Base-by-base conservation (phyloP, 2,329 filamentous ascomycete genomes). In the Cladosporium sp. region DNA sequence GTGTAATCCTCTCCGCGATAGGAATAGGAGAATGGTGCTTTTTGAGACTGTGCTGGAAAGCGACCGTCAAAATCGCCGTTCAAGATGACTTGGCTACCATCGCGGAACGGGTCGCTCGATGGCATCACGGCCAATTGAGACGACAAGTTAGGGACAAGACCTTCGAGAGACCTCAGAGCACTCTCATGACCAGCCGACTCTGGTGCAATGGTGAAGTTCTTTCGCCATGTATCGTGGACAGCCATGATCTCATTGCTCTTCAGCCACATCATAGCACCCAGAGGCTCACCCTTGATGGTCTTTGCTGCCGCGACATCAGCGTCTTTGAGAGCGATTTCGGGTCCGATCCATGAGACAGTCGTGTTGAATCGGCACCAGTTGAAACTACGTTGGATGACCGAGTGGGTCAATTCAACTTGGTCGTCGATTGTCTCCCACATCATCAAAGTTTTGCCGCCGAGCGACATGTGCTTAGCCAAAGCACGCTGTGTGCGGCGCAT, bases 311-410 rank as follows among this genome's bases (percentile, higher is more conserved):
- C 64, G 19, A 56, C 54, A 27, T 69, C 69, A 8, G 67, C 64
- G 56, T 75, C 62, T 3, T 57, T 56, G 15, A 76, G 56, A 6
- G 73, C 67, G 20, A 62, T 55, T 39, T 64, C 52, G 1, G 66
- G 53, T 4, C 71, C 72, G 43, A 75, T 73, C 71, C 72, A 77
- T 5, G 67, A 63, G 6, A 75, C 61, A 4, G 66, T 68, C 52
- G 68, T 74, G 58, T 75, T 73, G 55, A 74, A 77, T 22, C 68
- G 68, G 54, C 70, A 73, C 74, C 74, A 77, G 24, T 70, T 66
- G 40, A 70, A 67, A 22, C 69, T 71, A 40, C 74, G 61, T 51
- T 70, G 70, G 13, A 73, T 56, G 7, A 75, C 67, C 0, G 73
- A 70, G 56, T 75, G 73, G 2, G 68, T 63, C 12, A 72, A 27